Percentiles rank a stretch among this genome's conserved stretches.
Conservation (phyloP, 306 rosid genomes). For the Rosa persica region DNA sequence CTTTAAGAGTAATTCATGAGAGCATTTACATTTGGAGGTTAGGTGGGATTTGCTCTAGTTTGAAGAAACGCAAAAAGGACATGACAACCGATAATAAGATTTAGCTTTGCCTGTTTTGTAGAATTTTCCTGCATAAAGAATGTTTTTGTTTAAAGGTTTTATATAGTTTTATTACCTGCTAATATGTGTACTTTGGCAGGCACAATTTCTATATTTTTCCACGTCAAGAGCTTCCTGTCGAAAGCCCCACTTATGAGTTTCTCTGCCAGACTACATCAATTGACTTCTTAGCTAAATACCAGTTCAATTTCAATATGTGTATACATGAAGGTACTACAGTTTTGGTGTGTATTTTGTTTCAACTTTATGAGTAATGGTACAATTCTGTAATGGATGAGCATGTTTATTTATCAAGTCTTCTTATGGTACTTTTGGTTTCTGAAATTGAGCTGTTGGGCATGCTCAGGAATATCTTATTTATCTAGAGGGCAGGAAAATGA, state of each 20-base stretch:
- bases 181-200: slow-evolving; percentile 42
- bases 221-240: slow-evolving; percentile 57
- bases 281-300: slow-evolving; percentile 86
- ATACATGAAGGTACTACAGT: slow-evolving; percentile 63
- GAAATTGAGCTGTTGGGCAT: slow-evolving; percentile 55
- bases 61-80: not conserved
- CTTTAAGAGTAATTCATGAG: not conserved
- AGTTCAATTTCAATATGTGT: slow-evolving; percentile 88
- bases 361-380: not conserved
- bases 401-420: not conserved
- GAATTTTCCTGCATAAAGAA: not conserved
- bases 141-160: not conserved
- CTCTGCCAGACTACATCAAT: slow-evolving; percentile 89
- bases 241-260: slow-evolving; percentile 61
- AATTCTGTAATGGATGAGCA: not conserved
- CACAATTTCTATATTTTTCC: slow-evolving; percentile 89
- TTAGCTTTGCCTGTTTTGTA: not conserved
- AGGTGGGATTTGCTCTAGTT: not conserved
- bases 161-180: not conserved
- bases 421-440: slow-evolving; percentile 38
- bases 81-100: no score
- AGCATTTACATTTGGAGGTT: not conserved
- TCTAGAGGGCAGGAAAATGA: slow-evolving; percentile 84
- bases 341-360: not conserved
- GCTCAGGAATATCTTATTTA: slow-evolving; percentile 97